phyloP scores from a whole-genome alignment of 1,284 basidiomycete genomes.

The Sutorius eximius region DNA sequence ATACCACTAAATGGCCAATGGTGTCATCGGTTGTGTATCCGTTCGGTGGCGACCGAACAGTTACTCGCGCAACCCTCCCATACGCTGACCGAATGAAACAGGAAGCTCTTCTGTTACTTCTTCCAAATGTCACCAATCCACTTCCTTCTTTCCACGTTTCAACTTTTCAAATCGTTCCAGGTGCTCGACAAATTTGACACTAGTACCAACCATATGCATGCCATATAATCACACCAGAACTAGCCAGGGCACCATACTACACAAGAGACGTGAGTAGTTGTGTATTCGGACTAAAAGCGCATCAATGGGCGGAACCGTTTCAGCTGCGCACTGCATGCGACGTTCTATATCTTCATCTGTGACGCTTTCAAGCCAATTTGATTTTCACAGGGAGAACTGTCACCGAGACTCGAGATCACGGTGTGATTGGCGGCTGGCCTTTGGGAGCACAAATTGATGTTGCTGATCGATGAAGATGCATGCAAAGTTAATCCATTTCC shows the following conservation, averaged over 20 bases:
- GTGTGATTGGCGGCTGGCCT: slow-evolving; percentile 3
- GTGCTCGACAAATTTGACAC: too few species aligned
- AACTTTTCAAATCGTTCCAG: neutral
- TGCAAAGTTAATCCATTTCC: slow-evolving; percentile 20
- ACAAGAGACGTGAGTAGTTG: neutral
- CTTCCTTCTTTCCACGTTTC: neutral
- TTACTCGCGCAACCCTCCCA: neutral
- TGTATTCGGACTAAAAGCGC: neutral
- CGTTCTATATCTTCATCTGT: neutral
- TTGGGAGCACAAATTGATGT: slow-evolving; percentile 18
- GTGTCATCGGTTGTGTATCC: too few species aligned
- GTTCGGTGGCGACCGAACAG: neutral
- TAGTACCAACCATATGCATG: neutral
- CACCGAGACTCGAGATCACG: neutral
- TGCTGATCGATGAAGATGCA: slow-evolving; percentile 21
- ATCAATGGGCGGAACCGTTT: neutral
- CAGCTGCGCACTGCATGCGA: neutral
- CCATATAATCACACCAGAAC: neutral
- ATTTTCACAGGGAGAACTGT: slow-evolving; percentile 6
- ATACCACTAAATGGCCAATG: too few species aligned
- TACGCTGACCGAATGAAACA: neutral
- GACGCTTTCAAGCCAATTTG: neutral
- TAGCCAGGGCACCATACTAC: neutral
- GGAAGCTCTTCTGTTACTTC: neutral
- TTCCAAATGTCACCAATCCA: neutral